Base-by-base conservation (phyloP, 305 asterid species). In the Ilex paraguariensis region DNA sequence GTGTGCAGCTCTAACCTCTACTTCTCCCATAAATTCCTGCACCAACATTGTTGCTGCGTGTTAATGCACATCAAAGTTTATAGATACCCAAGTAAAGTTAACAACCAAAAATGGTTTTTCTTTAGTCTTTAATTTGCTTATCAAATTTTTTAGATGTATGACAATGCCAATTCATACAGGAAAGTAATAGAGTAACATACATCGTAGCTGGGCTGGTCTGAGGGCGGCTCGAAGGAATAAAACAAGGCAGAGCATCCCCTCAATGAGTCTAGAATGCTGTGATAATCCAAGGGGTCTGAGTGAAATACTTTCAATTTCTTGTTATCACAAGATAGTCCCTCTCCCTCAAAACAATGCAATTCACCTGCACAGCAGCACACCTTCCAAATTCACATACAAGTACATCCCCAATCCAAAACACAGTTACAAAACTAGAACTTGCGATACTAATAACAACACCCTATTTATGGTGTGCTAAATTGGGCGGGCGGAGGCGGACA, bases 1-100 rank as follows among this genome's bases (percentile, higher is more conserved):
- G 69, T 92, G 97, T 46, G 98, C 97, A 40, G 98, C 98, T 71
- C 95, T 85, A n/a, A 85, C 97, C 72, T 92, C 98, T 66, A 89
- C 61, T 63, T 92, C 98, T 48, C 84, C 88, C 95, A 82, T 84
- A 54, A 63, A 73, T 80, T 87, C 98, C 96, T 92, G 84, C 13
- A 66, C 48, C 57, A 64, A 3, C 58, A 21, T 21, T 21, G 28
- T 21, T 21, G 28, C 28, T 21, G 28, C 28, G 28, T 21, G 28
- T 21, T 21, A 21, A 21, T 21, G 28, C 28, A 21, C 28, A 21
- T 21, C 28, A 21, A 21, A 21, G 1, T 21, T 21, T 21, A 21
- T 21, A 21, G 28, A 21, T 21, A 1, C 28, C 28, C 2, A 1
- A 1, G 28, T 21, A n/a, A n/a, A n/a, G 28, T 21, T 21, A 1